Conservation (phyloP, 495 filamentous ascomycete genomes). For the Penicillium arizonense region DNA sequence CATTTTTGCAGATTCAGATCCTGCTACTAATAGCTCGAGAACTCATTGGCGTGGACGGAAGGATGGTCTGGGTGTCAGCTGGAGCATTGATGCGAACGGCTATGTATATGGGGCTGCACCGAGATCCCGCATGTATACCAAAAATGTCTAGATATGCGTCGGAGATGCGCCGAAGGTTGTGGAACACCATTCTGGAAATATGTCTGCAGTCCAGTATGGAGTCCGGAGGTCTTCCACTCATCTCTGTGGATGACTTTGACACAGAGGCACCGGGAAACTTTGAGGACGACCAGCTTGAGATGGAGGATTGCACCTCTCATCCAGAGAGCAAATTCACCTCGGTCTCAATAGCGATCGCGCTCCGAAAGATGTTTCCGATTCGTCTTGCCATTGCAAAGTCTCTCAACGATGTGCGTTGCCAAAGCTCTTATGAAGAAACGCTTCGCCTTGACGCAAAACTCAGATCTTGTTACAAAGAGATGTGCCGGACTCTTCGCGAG, state of each 20-base stretch:
- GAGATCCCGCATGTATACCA: slow-evolving; percentile 50
- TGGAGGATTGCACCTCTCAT: slow-evolving; percentile 25
- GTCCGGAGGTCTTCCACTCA: slow-evolving; percentile 49
- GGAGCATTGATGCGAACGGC: slow-evolving; percentile 55
- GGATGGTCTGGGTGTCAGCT: slow-evolving; percentile 55
- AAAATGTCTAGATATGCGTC: slow-evolving; percentile 35
- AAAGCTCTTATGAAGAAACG: slow-evolving; percentile 34
- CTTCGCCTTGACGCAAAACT: slow-evolving; percentile 40
- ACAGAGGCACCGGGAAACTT: slow-evolving; percentile 53
- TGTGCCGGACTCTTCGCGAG: slow-evolving; percentile 36
- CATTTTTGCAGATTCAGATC: slow-evolving; percentile 46
- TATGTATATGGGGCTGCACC: slow-evolving; percentile 61
- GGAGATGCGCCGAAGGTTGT: slow-evolving; percentile 61
- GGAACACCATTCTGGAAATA: slow-evolving; percentile 60
- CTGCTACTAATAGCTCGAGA: slow-evolving; percentile 50
- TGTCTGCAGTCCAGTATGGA: slow-evolving; percentile 50
- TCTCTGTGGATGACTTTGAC: slow-evolving; percentile 52
- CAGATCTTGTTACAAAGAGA: slow-evolving; percentile 24
- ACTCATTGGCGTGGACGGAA: slow-evolving; percentile 42
- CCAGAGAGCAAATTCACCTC: slow-evolving; percentile 41
- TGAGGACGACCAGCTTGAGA: slow-evolving; percentile 33
- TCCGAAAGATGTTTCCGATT: slow-evolving; percentile 43
- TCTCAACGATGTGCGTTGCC: slow-evolving; percentile 42
- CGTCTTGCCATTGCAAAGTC: slow-evolving; percentile 46
- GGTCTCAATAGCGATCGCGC: slow-evolving; percentile 40